Conservation (phyloP, 2,329 filamentous ascomycete genomes). For the Penicillium sp. region DNA sequence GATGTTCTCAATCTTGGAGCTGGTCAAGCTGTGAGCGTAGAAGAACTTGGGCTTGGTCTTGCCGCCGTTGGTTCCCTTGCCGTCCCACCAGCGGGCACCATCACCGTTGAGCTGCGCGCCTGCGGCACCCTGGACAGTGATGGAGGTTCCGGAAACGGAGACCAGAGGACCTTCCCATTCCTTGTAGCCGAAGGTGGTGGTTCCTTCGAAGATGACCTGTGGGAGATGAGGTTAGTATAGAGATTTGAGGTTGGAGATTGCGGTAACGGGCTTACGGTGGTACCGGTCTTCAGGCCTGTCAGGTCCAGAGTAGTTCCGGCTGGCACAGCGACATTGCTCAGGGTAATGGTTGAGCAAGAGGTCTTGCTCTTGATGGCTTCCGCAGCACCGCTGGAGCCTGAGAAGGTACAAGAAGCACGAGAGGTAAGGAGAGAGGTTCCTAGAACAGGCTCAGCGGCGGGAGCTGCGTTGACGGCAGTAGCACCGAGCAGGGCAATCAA, state of each 20-base stretch:
- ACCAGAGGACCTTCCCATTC: conserved; percentile 66
- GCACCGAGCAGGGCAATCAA: neutral
- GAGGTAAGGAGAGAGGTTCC: neutral
- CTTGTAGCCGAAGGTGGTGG: conserved; percentile 64
- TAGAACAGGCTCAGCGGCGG: neutral
- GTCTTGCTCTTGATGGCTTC: neutral
- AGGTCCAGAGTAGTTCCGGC: neutral
- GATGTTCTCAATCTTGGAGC: conserved; percentile 29
- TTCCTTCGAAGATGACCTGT: conserved; percentile 62
- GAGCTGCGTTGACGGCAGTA: neutral
- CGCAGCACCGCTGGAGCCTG: neutral
- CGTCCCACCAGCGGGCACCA: conserved; percentile 61
- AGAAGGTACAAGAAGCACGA: neutral
- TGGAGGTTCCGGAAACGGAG: conserved; percentile 59
- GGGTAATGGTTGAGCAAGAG: neutral
- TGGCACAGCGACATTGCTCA: neutral
- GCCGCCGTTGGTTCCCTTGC: conserved; percentile 60
- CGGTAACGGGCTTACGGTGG: neutral
- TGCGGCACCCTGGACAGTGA: conserved; percentile 50
- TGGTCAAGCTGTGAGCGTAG: conserved; percentile 42
- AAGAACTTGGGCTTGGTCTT: conserved; percentile 67
- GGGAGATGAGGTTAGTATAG: neutral
- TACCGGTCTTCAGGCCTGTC: neutral
- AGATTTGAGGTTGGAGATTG: neutral
- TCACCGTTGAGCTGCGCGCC: conserved; percentile 52